Percentiles rank a stretch among this genome's conserved stretches.
Conservation (phyloP, 2,329 filamentous ascomycete genomes). For the Parastagonospora nodorum region DNA sequence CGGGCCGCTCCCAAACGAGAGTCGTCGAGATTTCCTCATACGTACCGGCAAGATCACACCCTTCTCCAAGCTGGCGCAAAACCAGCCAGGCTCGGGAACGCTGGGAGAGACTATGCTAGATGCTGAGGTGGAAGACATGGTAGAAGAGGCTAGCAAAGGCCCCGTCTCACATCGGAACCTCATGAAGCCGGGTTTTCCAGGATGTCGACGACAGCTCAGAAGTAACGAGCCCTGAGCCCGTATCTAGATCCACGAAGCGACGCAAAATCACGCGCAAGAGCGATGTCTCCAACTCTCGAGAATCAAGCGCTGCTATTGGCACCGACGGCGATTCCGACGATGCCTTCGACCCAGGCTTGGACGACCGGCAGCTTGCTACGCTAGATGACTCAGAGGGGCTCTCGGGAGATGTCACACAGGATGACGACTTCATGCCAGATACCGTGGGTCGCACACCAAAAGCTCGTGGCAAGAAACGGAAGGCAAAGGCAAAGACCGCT, state of each 20-base stretch:
- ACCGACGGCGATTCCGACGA: slow-evolving; percentile 47
- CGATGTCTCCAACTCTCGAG: slow-evolving; percentile 14
- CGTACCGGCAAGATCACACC: slow-evolving; percentile 97
- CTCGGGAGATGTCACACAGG: slow-evolving; percentile 40
- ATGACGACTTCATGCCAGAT: slow-evolving; percentile 31
- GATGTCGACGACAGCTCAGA: slow-evolving; percentile 36
- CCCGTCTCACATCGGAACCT: slow-evolving; percentile 55
- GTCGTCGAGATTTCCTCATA: slow-evolving; percentile 85
- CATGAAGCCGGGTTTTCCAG: slow-evolving; percentile 55
- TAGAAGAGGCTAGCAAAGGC: slow-evolving; percentile 49
- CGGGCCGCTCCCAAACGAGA: slow-evolving; percentile 76
- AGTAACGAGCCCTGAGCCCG: slow-evolving; percentile 34
- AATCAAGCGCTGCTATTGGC: slow-evolving; percentile 22
- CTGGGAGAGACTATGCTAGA: slow-evolving; percentile 79
- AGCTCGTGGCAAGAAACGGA: slow-evolving; percentile 36
- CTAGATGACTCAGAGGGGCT: slow-evolving; percentile 47
- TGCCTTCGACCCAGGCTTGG: slow-evolving; percentile 47
- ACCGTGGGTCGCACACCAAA: slow-evolving; percentile 49
- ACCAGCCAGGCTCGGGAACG: slow-evolving; percentile 67
- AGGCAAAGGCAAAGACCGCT: slow-evolving; percentile 22
- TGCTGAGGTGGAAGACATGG: slow-evolving; percentile 72
- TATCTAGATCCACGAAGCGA: slow-evolving; percentile 47
- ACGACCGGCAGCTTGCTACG: slow-evolving; percentile 47
- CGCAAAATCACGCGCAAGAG: slow-evolving; percentile 31
- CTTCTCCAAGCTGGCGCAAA: slow-evolving; percentile 78